phyloP scores from a whole-genome alignment of 1,284 basidiomycete species.

The Sphaerobolus stellatus region DNA sequence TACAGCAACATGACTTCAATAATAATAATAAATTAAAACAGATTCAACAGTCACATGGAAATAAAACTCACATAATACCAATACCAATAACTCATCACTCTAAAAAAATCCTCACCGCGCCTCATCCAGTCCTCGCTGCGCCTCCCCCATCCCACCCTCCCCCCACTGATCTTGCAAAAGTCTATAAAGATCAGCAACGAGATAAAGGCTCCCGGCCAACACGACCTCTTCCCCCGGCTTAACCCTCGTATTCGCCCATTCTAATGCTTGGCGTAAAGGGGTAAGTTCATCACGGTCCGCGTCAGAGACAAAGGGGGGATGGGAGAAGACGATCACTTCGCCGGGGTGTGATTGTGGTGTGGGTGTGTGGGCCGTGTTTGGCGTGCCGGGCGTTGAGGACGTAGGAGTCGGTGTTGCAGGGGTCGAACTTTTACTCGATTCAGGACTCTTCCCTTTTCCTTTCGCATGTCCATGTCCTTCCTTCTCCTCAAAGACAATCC shows the following conservation, averaged over 20 bases:
- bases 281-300: neutral
- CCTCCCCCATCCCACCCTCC: no score
- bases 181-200: slow-evolving; percentile 87
- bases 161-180: no score
- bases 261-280: slow-evolving; percentile 15
- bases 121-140: no score
- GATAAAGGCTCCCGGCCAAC: slow-evolving; percentile 87
- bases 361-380: slow-evolving; percentile 44
- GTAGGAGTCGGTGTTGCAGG: neutral
- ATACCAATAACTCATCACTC: no score
- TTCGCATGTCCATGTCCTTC: neutral
- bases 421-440: no score
- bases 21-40: no score
- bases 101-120: no score
- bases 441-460: slow-evolving; percentile 22
- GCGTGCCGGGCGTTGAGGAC: neutral
- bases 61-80: no score
- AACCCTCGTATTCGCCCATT: slow-evolving; percentile 4
- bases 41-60: no score
- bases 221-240: slow-evolving; percentile 47
- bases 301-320: no score
- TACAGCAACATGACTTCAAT: no score
- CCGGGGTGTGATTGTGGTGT: slow-evolving; percentile 30
- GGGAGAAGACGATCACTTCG: neutral
- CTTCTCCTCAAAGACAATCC: slow-evolving; percentile 13